Base-by-base conservation (phyloP, 306 rosid genomes). In the Prinsepia uniflora region DNA sequence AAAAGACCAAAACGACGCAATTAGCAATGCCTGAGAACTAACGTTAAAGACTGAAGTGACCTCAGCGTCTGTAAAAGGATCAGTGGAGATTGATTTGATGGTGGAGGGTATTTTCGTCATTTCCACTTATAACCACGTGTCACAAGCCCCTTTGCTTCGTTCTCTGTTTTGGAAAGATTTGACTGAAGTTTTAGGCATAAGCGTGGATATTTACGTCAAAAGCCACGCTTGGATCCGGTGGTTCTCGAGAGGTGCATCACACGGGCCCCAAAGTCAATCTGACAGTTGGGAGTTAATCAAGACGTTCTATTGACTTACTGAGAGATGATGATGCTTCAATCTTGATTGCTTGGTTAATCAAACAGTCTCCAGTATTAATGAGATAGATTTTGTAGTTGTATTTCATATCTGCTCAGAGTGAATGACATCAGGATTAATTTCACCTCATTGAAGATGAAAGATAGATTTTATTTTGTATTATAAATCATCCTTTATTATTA, bases 1-100 rank as follows among this genome's bases (percentile, higher is more conserved):
- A 52, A 78, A 86, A 80, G 87, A 86, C 88, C 75, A 79, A 84
- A 84, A 80, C 72, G 55, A 72, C 87, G 74, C 18, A 43, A 55
- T 65, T 56, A 9, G 74, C 18, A 43, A 55, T 65, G 19, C 46
- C 2, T 13, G 64, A 66, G 54, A 58, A 66, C 76, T 67, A 70
- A 78, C 84, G 81, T 72, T 78, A 45, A 66, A 45, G 62, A 39
- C 43, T 10, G 72, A 66, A 64, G 64, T 60, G 72, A 76, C 72
- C 70, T 49, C 49, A 4, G 11, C 22, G 53, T 11, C 49, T 42
- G 74, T 70, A 67, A 68, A 43, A 78, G 90, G 87, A 80, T 67
- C 40, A 43, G 74, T 44, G 69, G 42, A 63, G 44, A 45, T 2
- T 66, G 90, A 88, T 69, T 76, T 72, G 91, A 82, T 14, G 69